phyloP scores from a whole-genome alignment of 1,139 yeast genomes.

The Dujonia santamariae region DNA sequence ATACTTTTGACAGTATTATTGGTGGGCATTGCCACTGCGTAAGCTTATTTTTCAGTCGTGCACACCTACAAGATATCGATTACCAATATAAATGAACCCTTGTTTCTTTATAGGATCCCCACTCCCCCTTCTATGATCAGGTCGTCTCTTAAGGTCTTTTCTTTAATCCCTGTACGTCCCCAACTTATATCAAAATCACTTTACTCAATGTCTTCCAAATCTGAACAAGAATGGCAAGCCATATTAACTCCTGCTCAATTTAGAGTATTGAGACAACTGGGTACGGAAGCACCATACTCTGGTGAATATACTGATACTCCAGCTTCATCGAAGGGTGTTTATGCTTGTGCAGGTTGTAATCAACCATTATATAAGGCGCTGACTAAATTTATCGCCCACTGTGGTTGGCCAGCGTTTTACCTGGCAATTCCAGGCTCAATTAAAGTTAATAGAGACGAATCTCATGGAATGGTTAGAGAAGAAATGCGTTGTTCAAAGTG shows the following conservation, averaged over 20 bases:
- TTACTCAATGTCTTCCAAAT: constrained; percentile 22
- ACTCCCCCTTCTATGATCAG: no score
- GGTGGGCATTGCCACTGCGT: no score
- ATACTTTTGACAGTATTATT: no score
- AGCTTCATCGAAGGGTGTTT: constrained; percentile 52
- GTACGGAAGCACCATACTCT: constrained; percentile 80
- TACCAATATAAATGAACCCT: no score
- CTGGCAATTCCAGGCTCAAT: constrained; percentile 84
- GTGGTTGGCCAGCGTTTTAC: constrained; percentile 98
- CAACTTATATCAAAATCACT: no score
- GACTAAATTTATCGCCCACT: constrained; percentile 83
- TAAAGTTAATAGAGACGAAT: constrained; percentile 53
- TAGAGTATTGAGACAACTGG: constrained; percentile 70
- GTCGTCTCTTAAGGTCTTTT: no score
- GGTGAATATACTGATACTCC: constrained; percentile 63
- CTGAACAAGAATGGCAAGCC: constrained; percentile 80
- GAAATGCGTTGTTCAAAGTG: constrained; percentile 90
- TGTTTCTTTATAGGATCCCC: no score
- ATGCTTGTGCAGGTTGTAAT: constrained; percentile 82
- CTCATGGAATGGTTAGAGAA: constrained; percentile 74
- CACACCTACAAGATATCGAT: no score
- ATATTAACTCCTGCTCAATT: constrained; percentile 74
- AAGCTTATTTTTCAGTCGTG: no score
- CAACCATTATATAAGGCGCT: constrained; percentile 74
- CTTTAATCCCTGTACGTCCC: no score